Conservation (phyloP, 768 basidiomycete genomes). For the Lactifluus rugatus region DNA sequence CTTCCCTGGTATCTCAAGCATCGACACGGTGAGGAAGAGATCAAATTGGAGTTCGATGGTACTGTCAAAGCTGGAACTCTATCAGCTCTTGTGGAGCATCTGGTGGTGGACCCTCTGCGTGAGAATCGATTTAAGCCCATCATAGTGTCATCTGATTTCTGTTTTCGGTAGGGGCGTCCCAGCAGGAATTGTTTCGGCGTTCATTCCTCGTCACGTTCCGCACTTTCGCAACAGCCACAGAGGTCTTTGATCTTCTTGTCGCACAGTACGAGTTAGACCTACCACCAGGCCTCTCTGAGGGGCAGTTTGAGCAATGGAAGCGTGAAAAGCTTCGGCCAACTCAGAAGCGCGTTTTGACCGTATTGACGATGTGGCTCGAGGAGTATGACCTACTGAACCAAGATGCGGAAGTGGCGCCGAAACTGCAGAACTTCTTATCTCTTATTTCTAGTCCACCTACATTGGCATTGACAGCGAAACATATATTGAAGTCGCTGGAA, state of each 20-base stretch:
- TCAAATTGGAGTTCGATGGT: constrained; percentile 57
- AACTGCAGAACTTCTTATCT: constrained; percentile 46
- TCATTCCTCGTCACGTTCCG: constrained; percentile 80
- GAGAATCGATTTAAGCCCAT: constrained; percentile 26
- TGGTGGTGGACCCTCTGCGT: constrained; percentile 56
- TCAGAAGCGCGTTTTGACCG: constrained; percentile 48
- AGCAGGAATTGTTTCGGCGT: constrained; percentile 34
- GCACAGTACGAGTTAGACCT: constrained; percentile 49
- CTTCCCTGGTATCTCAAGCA: constrained; percentile 55
- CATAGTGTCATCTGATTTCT: not conserved
- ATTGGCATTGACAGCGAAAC: constrained; percentile 36
- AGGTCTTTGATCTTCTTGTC: constrained; percentile 59
- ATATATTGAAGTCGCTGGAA: constrained; percentile 43
- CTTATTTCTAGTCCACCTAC: constrained; percentile 30
- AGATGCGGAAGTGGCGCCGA: constrained; percentile 49
- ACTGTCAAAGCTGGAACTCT: constrained; percentile 60
- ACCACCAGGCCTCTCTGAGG: constrained; percentile 35
- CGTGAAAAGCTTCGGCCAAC: constrained; percentile 50
- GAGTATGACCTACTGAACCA: constrained; percentile 53
- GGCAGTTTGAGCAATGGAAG: constrained; percentile 58
- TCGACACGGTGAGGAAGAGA: constrained; percentile 44
- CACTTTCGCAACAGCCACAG: constrained; percentile 62
- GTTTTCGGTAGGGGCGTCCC: constrained; percentile 16
- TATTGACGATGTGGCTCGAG: constrained; percentile 54
- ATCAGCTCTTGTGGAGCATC: constrained; percentile 57